Evolutionary conservation across 768 basidiomycete genomes (phyloP), one percentile per base, ranked within the genome.

Genomic region (Macrocybe gigantea): DNA sequence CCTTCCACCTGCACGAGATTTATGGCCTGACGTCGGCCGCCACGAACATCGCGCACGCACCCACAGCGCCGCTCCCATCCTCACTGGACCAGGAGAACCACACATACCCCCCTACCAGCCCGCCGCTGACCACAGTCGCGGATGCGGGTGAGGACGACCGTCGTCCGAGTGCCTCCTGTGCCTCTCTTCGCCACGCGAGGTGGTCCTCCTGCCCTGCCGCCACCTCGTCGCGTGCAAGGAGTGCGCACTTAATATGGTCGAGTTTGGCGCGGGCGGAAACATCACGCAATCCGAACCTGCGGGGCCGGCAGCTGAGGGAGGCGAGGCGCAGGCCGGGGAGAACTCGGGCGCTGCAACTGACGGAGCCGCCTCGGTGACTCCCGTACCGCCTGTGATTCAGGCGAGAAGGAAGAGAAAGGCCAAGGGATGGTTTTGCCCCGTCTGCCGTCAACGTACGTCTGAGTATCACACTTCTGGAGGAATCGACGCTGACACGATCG

Each of bases 341-440:
- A 68, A 53, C 13, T 56, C 56, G 2, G 64, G 61, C 4, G 59
- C 58, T 22, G 56, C 44, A 33, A 53, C 45, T n/a, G 55, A 59
- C 8, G 52, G 55, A 60, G 31, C 54, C 62, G 2, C 60, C 66
- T 5, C 60, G n/a, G 55, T 66, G 1, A 61, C 67, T 8, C 57
- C 60, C n/a, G 57, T 60, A 5, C 59, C 62, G 29, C 51, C 62
- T 15, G 58, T 60, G 2, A 50, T 53, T 31, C 52, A 58, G 12
- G 56, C 76, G 5, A 75, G 91, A 51, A 74, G 93, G 61, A 94
- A 93, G 73, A 77, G 92, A 56, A 94, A 91, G 70, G 88, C 91
- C 0, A 97, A 97, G 67, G 93, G 93, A 5, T 97, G 93, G 93
- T 91, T 88, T 76, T 97, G 93, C 63, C 93, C 93, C 30, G 90